Evolutionary conservation across 257 asterid genomes (phyloP).

Genomic region (Gentiana dahurica): DNA sequence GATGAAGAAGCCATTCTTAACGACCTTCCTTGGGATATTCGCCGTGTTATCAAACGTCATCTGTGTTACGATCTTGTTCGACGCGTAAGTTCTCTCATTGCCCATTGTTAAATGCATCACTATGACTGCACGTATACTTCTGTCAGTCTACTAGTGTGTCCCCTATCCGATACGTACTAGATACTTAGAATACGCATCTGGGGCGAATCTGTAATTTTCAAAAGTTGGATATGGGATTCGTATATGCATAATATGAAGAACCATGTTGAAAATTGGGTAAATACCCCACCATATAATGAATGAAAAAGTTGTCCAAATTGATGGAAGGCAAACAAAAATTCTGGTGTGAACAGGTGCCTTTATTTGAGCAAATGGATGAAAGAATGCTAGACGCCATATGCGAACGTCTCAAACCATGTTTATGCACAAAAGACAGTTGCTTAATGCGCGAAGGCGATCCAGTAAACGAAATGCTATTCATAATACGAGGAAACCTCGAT

Average conservation of each 20-base stretch:
- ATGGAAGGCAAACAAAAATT: no score
- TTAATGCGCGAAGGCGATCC: constrained; percentile 91
- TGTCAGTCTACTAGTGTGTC: no score
- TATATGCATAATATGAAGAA: no score
- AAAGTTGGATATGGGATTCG: no score
- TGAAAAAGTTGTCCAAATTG: no score
- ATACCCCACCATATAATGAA: no score
- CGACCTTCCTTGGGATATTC: constrained; percentile 91
- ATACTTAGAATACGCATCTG: no score
- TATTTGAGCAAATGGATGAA: constrained; percentile 92
- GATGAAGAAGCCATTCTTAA: constrained; percentile 69
- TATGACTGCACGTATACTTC: no score
- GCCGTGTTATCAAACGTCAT: constrained; percentile 92
- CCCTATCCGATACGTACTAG: no score
- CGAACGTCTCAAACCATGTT: constrained; percentile 84
- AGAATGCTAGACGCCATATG: constrained; percentile 91
- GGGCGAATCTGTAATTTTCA: no score
- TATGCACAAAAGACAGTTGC: constrained; percentile 72
- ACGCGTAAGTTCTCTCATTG: constrained; percentile 38
- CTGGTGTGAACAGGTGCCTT: constrained; percentile 50
- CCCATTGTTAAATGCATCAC: no score
- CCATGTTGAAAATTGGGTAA: no score
- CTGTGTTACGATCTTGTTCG: constrained; percentile 92
- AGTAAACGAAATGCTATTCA: constrained; percentile 82
- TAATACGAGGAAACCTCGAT: constrained; percentile 86